Evolutionary conservation across 1,284 basidiomycete genomes (phyloP).

Genomic region (Exobasidium rhododendri): DNA sequence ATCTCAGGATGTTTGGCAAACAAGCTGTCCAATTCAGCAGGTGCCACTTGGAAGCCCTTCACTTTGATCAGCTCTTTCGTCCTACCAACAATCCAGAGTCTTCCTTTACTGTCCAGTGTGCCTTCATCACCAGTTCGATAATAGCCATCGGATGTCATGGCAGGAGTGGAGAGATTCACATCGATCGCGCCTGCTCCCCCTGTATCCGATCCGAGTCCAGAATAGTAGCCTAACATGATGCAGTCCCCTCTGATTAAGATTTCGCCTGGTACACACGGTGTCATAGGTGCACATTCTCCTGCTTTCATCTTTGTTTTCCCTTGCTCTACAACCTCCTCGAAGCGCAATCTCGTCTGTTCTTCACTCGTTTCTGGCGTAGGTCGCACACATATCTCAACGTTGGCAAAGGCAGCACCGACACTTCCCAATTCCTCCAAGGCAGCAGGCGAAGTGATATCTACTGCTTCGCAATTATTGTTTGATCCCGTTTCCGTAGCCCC

Average conservation of each 20-base stretch:
- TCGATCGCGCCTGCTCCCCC: conserved; percentile 26
- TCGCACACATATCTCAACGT: conserved; percentile 27
- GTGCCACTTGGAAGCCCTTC: conserved; percentile 41
- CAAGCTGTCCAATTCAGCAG: conserved; percentile 37
- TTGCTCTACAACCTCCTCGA: conserved; percentile 7
- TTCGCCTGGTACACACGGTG: conserved; percentile 25
- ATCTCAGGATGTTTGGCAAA: conserved; percentile 28
- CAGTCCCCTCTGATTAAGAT: conserved; percentile 28
- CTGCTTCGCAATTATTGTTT: conserved; percentile 21
- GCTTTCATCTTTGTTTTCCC: conserved; percentile 17
- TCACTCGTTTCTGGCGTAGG: conserved; percentile 23
- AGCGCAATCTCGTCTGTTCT: conserved; percentile 23
- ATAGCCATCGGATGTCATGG: conserved; percentile 38
- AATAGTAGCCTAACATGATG: conserved; percentile 41
- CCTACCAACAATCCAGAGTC: conserved; percentile 41
- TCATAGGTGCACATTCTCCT: conserved; percentile 24
- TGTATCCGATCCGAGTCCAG: conserved; percentile 31
- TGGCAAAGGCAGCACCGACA: conserved; percentile 21
- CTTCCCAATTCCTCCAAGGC: conserved; percentile 33
- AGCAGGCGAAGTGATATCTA: neutral
- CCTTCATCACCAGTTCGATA: conserved; percentile 41
- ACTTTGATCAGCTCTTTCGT: conserved; percentile 39
- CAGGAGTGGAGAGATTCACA: conserved; percentile 19
- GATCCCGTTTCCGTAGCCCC: conserved; percentile 38
- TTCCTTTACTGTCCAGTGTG: conserved; percentile 30